Conservation (phyloP, 345 rosid species). For the Boechera retrofracta region DNA sequence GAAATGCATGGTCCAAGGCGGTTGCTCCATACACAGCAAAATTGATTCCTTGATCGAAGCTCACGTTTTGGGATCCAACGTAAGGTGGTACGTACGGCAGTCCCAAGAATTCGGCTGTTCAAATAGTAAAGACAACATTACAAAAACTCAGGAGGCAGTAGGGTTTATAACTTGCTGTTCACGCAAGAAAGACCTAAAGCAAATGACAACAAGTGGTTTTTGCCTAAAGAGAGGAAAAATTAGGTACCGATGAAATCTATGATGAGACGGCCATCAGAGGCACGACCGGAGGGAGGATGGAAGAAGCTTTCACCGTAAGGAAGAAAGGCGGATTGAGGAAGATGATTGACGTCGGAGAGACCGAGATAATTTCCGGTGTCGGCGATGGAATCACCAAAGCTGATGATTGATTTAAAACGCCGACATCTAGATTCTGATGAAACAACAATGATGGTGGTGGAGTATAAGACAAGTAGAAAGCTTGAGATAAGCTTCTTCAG, state of each 20-base stretch:
- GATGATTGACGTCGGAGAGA: conserved; percentile 27
- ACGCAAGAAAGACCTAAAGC: conserved; percentile 6
- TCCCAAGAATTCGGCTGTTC: conserved; percentile 53
- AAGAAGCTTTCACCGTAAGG: conserved; percentile 62
- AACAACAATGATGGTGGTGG: background rate
- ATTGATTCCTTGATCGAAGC: conserved; percentile 53
- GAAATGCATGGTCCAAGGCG: conserved; percentile 47
- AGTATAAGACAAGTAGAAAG: conserved; percentile 24
- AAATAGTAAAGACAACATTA: background rate
- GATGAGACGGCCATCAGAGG: conserved; percentile 61
- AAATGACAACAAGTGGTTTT: background rate
- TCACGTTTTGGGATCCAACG: conserved; percentile 43
- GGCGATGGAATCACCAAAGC: conserved; percentile 67
- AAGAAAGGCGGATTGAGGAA: conserved; percentile 39
- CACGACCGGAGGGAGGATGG: conserved; percentile 53
- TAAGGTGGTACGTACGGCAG: conserved; percentile 51
- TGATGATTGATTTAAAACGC: conserved; percentile 47
- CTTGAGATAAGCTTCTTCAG: conserved; percentile 24
- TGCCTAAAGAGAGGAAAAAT: background rate
- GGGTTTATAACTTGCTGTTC: conserved; percentile 1
- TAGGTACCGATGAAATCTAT: conserved; percentile 59
- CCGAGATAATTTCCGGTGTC: conserved; percentile 53
- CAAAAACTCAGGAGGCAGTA: background rate
- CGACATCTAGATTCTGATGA: conserved; percentile 19
- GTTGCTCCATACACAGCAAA: conserved; percentile 63